These are phyloP conservation scores for Aspergillus sparsus DNA, from an alignment of 495 filamentous ascomycete genomes.

Conservation along the genomic window DNA sequence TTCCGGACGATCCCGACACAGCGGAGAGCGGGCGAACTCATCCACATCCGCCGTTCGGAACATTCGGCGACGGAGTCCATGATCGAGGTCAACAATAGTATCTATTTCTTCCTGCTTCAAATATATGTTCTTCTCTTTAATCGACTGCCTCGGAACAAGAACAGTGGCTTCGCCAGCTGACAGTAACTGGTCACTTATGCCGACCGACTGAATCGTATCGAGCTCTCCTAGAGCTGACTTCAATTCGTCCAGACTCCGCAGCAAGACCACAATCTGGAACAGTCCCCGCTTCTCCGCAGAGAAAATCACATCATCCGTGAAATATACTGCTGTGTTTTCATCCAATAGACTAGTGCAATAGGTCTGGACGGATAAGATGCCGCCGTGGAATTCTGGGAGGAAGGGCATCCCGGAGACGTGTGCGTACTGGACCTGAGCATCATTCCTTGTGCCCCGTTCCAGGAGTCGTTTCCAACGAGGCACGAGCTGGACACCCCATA, in stretches of 20 bases:
- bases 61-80: background rate
- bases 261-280: background rate
- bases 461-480: background rate
- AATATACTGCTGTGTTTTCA: background rate
- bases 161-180: background rate
- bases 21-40: background rate
- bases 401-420: background rate
- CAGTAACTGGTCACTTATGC: background rate
- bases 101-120: no score
- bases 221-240: background rate
- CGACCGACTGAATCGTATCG: background rate
- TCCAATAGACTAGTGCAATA: background rate
- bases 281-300: background rate
- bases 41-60: background rate
- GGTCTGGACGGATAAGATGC: background rate
- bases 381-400: background rate
- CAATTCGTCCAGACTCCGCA: background rate
- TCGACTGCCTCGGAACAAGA: background rate
- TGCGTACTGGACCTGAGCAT: background rate
- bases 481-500: background rate
- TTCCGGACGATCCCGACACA: background rate
- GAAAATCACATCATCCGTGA: slow-evolving; percentile 1
- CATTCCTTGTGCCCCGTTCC: background rate
- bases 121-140: background rate
- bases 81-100: no score